Evolutionary conservation across 2,329 filamentous ascomycete species (phyloP), one percentile per base, ranked within the genome.

Genomic region (Bipolaris zeicola): DNA sequence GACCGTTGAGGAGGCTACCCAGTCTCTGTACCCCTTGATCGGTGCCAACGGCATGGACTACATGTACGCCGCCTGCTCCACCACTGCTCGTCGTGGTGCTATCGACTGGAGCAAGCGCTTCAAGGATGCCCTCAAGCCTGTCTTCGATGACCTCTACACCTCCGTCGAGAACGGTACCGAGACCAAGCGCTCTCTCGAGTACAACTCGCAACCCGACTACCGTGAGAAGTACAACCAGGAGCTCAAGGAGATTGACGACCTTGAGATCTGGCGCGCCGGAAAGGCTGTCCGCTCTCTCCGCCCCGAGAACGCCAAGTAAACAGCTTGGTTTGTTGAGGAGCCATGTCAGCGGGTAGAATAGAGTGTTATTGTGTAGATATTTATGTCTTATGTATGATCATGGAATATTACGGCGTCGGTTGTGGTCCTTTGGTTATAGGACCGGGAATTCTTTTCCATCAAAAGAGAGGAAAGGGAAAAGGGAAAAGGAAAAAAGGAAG

Each of bases 31-130:
- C 87, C 95, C 95, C 65, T 86, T 99, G 77, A 99, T 99, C 76
- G 95, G 94, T 77, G 87, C 87, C 82, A 90, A 98, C 83, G 95
- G 95, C 77, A 98, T 99, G 95, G 95, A 99, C 86, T 99, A 96
- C 92, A 99, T 99, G 95, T 99, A 96, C 85, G 93, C 94, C 79
- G 95, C 95, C 69, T 99, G 95, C 90, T 98, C 94, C 64, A 99
- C 95, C 78, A 99, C 95, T 57, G 95, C 95, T 76, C 92, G 95
- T 77, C 93, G 95, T 78, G 95, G 95, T 81, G 95, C 95, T 82
- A 96, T 99, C 78, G 95, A 99, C 87, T 99, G 95, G 95, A 94
- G 89, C 78, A 89, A 89, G 80, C 86, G 86, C 78, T 99, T 99
- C 92, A 97, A 97, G 90, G 90, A 94, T 70, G 92, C 90, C 77